A percentile compares a stretch with the other conserved stretches of the same genome.
These are phyloP conservation scores for Cytospora mali DNA, from an alignment of 2,329 filamentous ascomycete species.

Conservation along the genomic window DNA sequence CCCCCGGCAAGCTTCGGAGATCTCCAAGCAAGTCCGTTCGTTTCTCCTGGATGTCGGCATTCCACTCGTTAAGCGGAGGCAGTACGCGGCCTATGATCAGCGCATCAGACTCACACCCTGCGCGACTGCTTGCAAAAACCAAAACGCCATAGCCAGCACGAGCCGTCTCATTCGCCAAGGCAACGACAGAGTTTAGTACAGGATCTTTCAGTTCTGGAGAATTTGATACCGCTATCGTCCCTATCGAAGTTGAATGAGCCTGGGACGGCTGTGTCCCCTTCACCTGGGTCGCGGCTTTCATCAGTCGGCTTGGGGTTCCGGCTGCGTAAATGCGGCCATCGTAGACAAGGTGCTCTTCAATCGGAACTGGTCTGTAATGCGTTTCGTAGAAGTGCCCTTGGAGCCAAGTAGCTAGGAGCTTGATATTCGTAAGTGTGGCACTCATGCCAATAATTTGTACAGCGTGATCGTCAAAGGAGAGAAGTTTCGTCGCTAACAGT, in stretches of 20 bases:
- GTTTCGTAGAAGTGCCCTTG: constrained; percentile 72
- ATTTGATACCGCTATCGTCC: constrained; percentile 56
- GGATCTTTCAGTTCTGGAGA: constrained; percentile 66
- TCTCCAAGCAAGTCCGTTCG: constrained; percentile 67
- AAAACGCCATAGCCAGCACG: constrained; percentile 70
- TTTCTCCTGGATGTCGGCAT: constrained; percentile 54
- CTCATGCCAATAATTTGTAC: constrained; percentile 80
- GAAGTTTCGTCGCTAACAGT: constrained; percentile 71
- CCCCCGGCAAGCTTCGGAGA: constrained; percentile 65
- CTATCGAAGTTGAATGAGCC: constrained; percentile 43
- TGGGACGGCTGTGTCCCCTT: constrained; percentile 32
- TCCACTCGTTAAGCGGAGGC: constrained; percentile 52
- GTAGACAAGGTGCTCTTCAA: constrained; percentile 74
- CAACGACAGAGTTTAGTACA: constrained; percentile 70
- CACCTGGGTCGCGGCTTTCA: constrained; percentile 59
- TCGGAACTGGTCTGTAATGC: constrained; percentile 72
- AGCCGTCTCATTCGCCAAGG: constrained; percentile 70
- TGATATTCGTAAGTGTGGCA: constrained; percentile 76
- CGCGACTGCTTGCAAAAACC: constrained; percentile 73
- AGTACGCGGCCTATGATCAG: constrained; percentile 67
- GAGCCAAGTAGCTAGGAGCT: constrained; percentile 70
- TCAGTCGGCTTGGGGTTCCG: constrained; percentile 58
- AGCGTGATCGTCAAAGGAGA: constrained; percentile 63
- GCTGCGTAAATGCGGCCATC: constrained; percentile 69
- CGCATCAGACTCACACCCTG: constrained; percentile 69